These are phyloP conservation scores for Ormosia emarginata DNA, from an alignment of 306 rosid species.

Conservation along the genomic window DNA sequence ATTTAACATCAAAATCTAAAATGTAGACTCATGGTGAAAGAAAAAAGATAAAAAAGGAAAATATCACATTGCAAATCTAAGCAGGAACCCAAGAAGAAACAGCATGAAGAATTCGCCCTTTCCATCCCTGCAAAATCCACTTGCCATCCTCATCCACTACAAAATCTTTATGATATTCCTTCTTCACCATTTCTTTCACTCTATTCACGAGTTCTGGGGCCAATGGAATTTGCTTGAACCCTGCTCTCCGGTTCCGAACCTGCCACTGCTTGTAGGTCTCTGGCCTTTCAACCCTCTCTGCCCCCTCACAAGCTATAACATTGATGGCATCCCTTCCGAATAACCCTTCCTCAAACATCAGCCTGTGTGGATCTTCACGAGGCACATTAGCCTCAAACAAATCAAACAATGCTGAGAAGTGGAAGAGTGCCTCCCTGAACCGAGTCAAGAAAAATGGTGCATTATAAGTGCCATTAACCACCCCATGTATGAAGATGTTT, in stretches of 20 bases:
- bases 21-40: neutral
- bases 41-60: neutral
- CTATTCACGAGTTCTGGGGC: constrained; percentile 40
- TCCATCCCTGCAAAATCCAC: constrained; percentile 89
- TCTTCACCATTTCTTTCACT: constrained; percentile 56
- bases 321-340: constrained; percentile 65
- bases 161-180: constrained; percentile 66
- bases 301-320: constrained; percentile 80
- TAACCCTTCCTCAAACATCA: constrained; percentile 56
- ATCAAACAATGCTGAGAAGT: constrained; percentile 74
- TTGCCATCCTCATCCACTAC: constrained; percentile 54
- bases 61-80: neutral
- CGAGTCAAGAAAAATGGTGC: constrained; percentile 75
- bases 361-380: constrained; percentile 54
- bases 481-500: constrained; percentile 61
- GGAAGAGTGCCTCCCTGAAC: constrained; percentile 72
- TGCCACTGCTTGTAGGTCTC: constrained; percentile 90
- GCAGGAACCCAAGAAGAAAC: constrained; percentile 69
- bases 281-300: constrained; percentile 74
- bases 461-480: constrained; percentile 61
- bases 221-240: constrained; percentile 64
- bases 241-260: constrained; percentile 65
- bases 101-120: constrained; percentile 61
- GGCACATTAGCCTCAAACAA: constrained; percentile 60
- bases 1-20: neutral